Conservation (phyloP, 192 early-diverging fungal species). For the Umbelopsis sp. region DNA sequence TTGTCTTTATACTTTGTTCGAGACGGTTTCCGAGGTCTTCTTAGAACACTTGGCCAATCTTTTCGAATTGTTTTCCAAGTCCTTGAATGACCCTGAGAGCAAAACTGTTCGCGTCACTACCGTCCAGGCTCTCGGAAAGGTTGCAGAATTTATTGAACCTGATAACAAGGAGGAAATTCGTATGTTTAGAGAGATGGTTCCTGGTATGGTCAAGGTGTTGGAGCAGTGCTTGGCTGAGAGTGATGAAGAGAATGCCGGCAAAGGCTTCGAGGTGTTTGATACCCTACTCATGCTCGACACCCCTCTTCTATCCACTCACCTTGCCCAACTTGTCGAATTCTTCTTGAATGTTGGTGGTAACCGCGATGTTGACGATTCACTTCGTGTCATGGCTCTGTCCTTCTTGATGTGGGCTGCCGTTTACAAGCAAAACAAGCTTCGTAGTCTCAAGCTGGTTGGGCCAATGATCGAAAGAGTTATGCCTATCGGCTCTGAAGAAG, state of each 20-base stretch:
- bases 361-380: constrained; percentile 63
- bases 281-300: constrained; percentile 77
- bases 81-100: constrained; percentile 84
- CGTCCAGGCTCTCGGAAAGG: constrained; percentile 77
- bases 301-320: constrained; percentile 77
- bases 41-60: constrained; percentile 63
- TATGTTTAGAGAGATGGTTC: constrained; percentile 75
- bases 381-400: constrained; percentile 80
- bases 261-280: constrained; percentile 91
- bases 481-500: constrained; percentile 83
- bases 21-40: constrained; percentile 77
- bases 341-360: constrained; percentile 75
- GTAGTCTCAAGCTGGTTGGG: constrained; percentile 80
- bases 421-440: constrained; percentile 84
- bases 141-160: constrained; percentile 80
- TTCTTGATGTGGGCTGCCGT: constrained; percentile 79
- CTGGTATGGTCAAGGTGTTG: constrained; percentile 84
- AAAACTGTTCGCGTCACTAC: constrained; percentile 80
- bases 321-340: constrained; percentile 82
- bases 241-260: constrained; percentile 77
- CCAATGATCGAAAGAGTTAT: constrained; percentile 79
- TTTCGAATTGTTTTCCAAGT: constrained; percentile 72
- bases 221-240: constrained; percentile 72
- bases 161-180: constrained; percentile 69
- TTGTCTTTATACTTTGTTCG: constrained; percentile 85